phyloP scores from a whole-genome alignment of 805 yeast species.

The Saturnispora serradocipensis region DNA sequence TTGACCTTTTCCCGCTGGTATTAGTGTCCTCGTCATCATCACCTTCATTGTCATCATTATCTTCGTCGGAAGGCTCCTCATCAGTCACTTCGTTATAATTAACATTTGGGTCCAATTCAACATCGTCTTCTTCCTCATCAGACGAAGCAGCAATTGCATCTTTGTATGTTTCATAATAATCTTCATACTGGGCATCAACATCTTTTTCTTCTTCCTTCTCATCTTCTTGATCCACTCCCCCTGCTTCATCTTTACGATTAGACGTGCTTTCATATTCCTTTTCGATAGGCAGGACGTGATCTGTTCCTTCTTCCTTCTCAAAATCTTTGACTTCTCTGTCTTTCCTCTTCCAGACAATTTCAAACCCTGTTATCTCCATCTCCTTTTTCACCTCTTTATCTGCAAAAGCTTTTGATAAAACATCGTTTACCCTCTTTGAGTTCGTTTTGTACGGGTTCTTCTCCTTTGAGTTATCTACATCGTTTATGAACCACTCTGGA shows the following conservation, averaged over 20 bases:
- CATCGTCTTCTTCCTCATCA: conserved; percentile 36
- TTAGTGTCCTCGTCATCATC: conserved; percentile 8
- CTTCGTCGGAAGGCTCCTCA: conserved; percentile 42
- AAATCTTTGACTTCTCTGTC: conserved; percentile 15
- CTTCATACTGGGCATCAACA: conserved; percentile 9
- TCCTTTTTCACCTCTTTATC: conserved; percentile 30
- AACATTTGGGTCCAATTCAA: conserved; percentile 27
- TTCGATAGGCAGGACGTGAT: conserved; percentile 5
- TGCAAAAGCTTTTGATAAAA: conserved; percentile 41
- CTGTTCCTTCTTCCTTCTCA: conserved; percentile 9
- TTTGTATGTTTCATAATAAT: conserved; percentile 20
- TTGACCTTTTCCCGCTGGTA: conserved; percentile 4
- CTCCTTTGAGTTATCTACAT: conserved; percentile 23
- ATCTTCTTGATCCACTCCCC: conserved; percentile 10
- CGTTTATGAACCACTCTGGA: conserved; percentile 25
- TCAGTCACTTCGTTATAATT: conserved; percentile 58
- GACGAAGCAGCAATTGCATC: conserved; percentile 34
- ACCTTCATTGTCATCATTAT: background rate
- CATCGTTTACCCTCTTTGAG: conserved; percentile 35
- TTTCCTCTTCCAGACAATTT: conserved; percentile 5
- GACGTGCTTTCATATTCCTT: conserved; percentile 9
- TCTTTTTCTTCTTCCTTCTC: conserved; percentile 15
- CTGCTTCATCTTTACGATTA: conserved; percentile 16
- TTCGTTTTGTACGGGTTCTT: conserved; percentile 32
- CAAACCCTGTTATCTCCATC: conserved; percentile 6